phyloP scores from a whole-genome alignment of 1,284 basidiomycete species.

The Boletus smithii region DNA sequence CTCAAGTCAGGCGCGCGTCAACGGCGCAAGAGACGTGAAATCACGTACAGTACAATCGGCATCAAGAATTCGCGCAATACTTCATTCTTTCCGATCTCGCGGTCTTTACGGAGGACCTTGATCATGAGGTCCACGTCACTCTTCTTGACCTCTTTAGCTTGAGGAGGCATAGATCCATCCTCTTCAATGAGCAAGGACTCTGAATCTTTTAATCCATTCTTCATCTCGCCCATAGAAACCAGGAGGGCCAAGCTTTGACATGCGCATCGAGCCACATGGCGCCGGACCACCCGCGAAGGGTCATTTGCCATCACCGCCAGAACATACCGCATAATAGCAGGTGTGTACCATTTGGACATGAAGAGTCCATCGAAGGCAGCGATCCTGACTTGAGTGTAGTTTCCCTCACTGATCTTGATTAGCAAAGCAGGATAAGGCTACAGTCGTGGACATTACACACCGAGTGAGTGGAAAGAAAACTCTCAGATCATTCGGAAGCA shows the following conservation, averaged over 20 bases:
- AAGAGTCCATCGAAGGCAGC: constrained; percentile 94
- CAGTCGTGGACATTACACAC: constrained; percentile 41
- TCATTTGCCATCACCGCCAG: constrained; percentile 89
- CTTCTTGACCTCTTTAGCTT: constrained; percentile 71
- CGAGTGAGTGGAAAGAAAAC: constrained; percentile 88
- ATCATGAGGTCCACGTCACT: constrained; percentile 79
- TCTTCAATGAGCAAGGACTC: constrained; percentile 81
- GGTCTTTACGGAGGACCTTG: constrained; percentile 78
- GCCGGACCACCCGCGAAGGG: constrained; percentile 76
- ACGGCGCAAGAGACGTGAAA: constrained; percentile 4
- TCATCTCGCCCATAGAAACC: constrained; percentile 89
- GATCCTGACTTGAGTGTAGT: constrained; percentile 87
- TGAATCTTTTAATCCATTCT: constrained; percentile 66
- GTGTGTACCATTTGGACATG: constrained; percentile 84
- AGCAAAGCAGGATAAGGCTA: constrained; percentile 9
- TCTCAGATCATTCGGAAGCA: constrained; percentile 79
- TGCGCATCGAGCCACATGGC: constrained; percentile 83
- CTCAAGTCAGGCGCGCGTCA: constrained; percentile 9
- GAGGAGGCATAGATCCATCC: constrained; percentile 71
- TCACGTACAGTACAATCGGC: constrained; percentile 72
- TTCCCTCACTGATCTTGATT: constrained; percentile 70
- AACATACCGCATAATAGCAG: constrained; percentile 84
- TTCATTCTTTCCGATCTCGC: constrained; percentile 82
- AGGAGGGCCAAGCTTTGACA: constrained; percentile 87
- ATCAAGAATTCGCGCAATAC: constrained; percentile 76